Evolutionary conservation across 2,329 filamentous ascomycete genomes (phyloP), one percentile per base, ranked within the genome.

Genomic region (Hypoxylon sp.): DNA sequence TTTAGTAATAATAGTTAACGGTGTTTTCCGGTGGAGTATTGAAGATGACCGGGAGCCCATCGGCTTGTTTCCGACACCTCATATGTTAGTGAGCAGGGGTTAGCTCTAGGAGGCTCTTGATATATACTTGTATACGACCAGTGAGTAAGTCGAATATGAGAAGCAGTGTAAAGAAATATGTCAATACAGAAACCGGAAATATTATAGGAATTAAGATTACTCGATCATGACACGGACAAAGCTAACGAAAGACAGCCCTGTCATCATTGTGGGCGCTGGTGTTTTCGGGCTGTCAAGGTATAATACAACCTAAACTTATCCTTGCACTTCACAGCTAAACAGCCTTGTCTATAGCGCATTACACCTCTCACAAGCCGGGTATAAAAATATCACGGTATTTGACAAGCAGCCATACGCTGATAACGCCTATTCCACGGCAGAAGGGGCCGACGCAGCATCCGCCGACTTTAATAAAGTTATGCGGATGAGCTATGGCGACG

Each of bases 371-470:
- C 74, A 76, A 50, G 73, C 80, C 3, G 84, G 84, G 5, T 86
- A 85, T 69, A 78, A 17, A 5, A 77, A 83, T 60, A 76, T 86
- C 31, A 84, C 79, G 10, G 78, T 86, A 5, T 78, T 86, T 44
- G 84, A 86, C 73, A 78, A 78, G 55, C 81, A 85, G 64, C 74
- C 79, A 5, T 76, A 84, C 52, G 76, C 83, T 19, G 66, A 80
- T 42, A 78, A 78, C 1, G 69, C 71, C 0, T 85, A 85, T 59
- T 80, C 79, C 2, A 81, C 80, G 64, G 67, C 76, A 1, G 60
- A 75, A 0, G 83, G 82, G 14, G 80, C 78, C 35, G 71, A 74
- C 53, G 65, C 71, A 14, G 73, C 73, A n/a, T 74, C 73, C n/a
- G 71, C 71, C 35, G 81, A 83, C 63, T 74, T 79, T 37, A 83